Evolutionary conservation across 2,329 filamentous ascomycete species (phyloP), one percentile per base, ranked within the genome.

Genomic region (Epichloe sibirici): DNA sequence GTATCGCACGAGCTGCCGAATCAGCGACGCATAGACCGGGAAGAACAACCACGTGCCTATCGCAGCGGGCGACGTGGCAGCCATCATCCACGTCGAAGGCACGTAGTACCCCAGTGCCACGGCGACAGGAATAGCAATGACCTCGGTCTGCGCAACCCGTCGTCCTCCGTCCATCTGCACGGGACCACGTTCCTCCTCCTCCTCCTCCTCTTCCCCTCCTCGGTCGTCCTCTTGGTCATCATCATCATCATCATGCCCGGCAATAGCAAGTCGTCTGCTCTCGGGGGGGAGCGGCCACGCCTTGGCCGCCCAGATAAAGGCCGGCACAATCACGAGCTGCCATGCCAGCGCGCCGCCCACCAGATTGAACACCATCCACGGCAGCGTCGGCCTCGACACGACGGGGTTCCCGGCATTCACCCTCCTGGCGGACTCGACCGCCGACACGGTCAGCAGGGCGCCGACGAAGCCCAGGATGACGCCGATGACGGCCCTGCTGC

Each of bases 101-200:
- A 74, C 55, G 44, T 74, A 65, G 57, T 69, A 78, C 37, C 76
- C 76, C 9, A 75, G 46, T 0, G 70, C 67, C 0, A 79, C 71
- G 25, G 71, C 73, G 28, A 71, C 57, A 7, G 77, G 75, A 21
- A 79, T 77, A 28, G 81, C 80, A 53, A 81, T 71, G 54, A 77
- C 75, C 62, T 85, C 82, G 2, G 77, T 67, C 23, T 64, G 65
- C 6, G 67, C 65, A 12, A 78, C 63, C 43, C 43, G 46, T 9
- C 51, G 39, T 5, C 46, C 51, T 46, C 39, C 35, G 31, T 49
- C 51, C 6, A 42, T 8, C 51, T 42, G 28, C 31, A 34, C 11
- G 15, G 37, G 17, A 34, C 49, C 46, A 9, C 28, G 42, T 2
- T 21, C 35, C 11, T 17, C 25, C 2, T 9, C 45, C 2, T n/a